Percentiles rank a stretch among this genome's conserved stretches.
These are phyloP conservation scores for Entomortierella parvispora DNA, from an alignment of 192 early-diverging fungal genomes.

Conservation along the genomic window DNA sequence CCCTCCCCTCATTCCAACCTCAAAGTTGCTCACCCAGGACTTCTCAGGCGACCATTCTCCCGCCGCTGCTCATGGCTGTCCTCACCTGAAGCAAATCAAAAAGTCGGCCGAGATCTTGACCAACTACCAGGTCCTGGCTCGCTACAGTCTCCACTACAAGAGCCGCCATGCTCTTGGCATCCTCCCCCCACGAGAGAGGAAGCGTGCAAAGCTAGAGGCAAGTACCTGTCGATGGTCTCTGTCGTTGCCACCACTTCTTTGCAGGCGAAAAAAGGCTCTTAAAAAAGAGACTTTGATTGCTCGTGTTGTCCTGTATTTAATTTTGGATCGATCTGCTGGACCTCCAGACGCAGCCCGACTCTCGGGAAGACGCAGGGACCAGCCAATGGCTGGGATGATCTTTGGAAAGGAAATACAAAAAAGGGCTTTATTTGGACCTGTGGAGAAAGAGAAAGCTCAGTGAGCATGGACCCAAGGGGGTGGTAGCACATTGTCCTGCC, in stretches of 20 bases:
- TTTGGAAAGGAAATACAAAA: too few species aligned
- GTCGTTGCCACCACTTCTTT: not conserved
- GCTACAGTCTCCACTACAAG: slow-evolving; percentile 48
- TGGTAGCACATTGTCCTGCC: too few species aligned
- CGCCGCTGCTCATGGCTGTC: slow-evolving; percentile 36
- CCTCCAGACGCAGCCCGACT: too few species aligned
- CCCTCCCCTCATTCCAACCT: slow-evolving; percentile 25
- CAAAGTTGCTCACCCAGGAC: slow-evolving; percentile 45
- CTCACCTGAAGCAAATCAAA: slow-evolving; percentile 38
- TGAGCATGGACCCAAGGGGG: too few species aligned
- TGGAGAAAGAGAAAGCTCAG: too few species aligned
- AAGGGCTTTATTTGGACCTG: too few species aligned
- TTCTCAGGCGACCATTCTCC: slow-evolving; percentile 46
- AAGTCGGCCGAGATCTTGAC: slow-evolving; percentile 35
- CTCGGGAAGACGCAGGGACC: too few species aligned
- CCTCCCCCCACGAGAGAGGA: slow-evolving; percentile 28
- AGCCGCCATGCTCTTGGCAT: slow-evolving; percentile 48
- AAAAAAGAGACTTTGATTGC: not conserved
- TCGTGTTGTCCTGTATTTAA: too few species aligned
- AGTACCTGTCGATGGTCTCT: too few species aligned
- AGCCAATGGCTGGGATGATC: too few species aligned
- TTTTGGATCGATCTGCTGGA: too few species aligned
- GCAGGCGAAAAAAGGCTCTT: not conserved
- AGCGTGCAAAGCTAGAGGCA: slow-evolving; percentile 27
- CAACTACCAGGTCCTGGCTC: slow-evolving; percentile 42